Percentiles rank a stretch among this genome's conserved stretches.
phyloP scores from a whole-genome alignment of 2,329 filamentous ascomycete species.

The Ceratocystis lukuohia region DNA sequence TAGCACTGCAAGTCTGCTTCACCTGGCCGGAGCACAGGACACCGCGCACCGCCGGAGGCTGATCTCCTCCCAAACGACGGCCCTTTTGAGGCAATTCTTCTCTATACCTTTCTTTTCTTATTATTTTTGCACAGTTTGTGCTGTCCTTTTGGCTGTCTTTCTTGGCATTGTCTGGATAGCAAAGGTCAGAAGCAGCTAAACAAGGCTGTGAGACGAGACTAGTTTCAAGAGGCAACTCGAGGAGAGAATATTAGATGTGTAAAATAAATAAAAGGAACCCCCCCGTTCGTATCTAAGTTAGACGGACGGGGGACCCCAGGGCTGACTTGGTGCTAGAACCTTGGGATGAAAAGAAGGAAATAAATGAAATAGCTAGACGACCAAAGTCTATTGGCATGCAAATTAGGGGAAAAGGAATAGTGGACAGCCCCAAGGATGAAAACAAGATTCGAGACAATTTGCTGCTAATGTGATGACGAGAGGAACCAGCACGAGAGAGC shows the following conservation, averaged over 20 bases:
- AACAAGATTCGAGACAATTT: not conserved
- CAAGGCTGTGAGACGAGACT: conserved; percentile 4
- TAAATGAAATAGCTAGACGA: not conserved
- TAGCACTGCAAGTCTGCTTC: too few relatives aligned
- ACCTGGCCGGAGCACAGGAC: too few relatives aligned
- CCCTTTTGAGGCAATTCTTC: not conserved
- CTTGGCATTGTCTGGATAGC: not conserved
- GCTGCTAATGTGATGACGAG: not conserved
- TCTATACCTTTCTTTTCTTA: not conserved
- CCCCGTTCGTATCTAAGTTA: not conserved
- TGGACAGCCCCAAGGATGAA: not conserved
- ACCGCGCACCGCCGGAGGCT: not conserved
- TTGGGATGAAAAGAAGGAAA: not conserved
- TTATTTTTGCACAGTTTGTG: not conserved
- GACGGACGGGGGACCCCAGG: not conserved
- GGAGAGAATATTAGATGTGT: not conserved
- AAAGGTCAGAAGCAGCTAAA: not conserved
- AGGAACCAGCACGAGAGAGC: too few relatives aligned
- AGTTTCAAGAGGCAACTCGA: not conserved
- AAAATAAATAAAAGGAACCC: not conserved
- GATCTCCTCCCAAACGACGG: not conserved
- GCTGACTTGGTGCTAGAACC: not conserved
- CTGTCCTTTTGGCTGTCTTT: not conserved
- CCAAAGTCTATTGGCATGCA: not conserved
- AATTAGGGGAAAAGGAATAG: not conserved